Percentiles rank a stretch among this genome's conserved stretches.
phyloP scores from a whole-genome alignment of 371 early-diverging fungal species.

The Syncephalastrum monosporum region DNA sequence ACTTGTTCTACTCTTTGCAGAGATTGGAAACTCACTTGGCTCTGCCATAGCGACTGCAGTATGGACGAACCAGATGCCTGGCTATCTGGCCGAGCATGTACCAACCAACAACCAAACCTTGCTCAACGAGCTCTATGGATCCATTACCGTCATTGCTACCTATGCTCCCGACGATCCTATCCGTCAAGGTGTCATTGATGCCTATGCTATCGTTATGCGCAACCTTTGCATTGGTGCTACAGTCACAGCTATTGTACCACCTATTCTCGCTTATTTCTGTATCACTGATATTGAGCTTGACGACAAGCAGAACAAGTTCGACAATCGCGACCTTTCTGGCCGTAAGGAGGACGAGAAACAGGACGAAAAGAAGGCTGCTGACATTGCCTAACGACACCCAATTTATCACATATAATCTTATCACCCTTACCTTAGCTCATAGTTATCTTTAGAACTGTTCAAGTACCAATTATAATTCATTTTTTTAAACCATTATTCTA shows the following conservation, averaged over 20 bases:
- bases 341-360: conserved; percentile 1
- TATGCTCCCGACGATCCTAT: conserved; percentile 19
- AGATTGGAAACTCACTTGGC: conserved; percentile 41
- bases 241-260: conserved; percentile 18
- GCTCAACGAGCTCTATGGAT: conserved; percentile 18
- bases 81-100: conserved; percentile 26
- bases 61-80: conserved; percentile 46
- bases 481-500: too few species aligned
- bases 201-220: conserved; percentile 31
- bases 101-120: conserved; percentile 39
- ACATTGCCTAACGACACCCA: too few species aligned
- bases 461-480: too few species aligned
- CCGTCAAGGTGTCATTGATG: conserved; percentile 26
- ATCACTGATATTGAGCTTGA: conserved; percentile 14
- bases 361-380: neutral
- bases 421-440: too few species aligned
- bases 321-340: conserved; percentile 19
- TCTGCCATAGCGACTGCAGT: conserved; percentile 44
- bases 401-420: too few species aligned
- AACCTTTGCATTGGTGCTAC: conserved; percentile 25
- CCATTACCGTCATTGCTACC: conserved; percentile 13
- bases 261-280: conserved; percentile 16
- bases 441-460: too few species aligned
- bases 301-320: conserved; percentile 19
- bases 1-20: conserved; percentile 33